phyloP scores from a whole-genome alignment of 805 yeast genomes.

The Saccharomycopsis capsularis region DNA sequence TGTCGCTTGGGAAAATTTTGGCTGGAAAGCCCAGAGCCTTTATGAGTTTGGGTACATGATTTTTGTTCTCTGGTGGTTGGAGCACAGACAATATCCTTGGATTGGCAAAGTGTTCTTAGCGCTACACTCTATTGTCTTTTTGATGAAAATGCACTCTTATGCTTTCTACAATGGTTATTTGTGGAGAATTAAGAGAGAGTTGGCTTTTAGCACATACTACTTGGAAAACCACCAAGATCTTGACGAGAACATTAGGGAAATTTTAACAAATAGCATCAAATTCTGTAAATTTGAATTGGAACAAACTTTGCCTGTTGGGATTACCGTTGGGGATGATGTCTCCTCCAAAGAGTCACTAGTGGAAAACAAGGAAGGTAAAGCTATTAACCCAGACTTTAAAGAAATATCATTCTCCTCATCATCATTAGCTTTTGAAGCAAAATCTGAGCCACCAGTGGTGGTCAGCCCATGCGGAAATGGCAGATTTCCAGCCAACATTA shows the following conservation, averaged over 20 bases:
- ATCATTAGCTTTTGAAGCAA: too few relatives aligned
- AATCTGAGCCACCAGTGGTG: too few relatives aligned
- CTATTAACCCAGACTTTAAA: not conserved
- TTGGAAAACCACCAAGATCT: slow-evolving; percentile 34
- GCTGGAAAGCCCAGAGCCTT: slow-evolving; percentile 54
- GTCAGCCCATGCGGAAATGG: slow-evolving; percentile 21
- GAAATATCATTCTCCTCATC: too few relatives aligned
- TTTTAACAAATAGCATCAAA: slow-evolving; percentile 43
- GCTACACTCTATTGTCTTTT: slow-evolving; percentile 73
- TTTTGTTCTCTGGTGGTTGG: slow-evolving; percentile 52
- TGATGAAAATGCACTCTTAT: slow-evolving; percentile 95
- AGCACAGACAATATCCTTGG: slow-evolving; percentile 66
- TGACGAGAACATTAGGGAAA: slow-evolving; percentile 29
- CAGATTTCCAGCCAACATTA: slow-evolving; percentile 72
- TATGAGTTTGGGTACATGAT: slow-evolving; percentile 49
- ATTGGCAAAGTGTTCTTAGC: slow-evolving; percentile 80
- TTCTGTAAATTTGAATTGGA: slow-evolving; percentile 71
- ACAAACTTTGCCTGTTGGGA: too few relatives aligned
- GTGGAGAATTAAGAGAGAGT: slow-evolving; percentile 55
- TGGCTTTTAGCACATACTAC: slow-evolving; percentile 40
- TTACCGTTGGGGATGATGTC: too few relatives aligned
- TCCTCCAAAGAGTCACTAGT: slow-evolving; percentile 31
- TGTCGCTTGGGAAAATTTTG: slow-evolving; percentile 56
- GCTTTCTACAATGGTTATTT: slow-evolving; percentile 88
- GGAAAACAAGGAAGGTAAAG: too few relatives aligned